Conservation (phyloP, 1,139 yeast genomes). For the Torulaspora pretoriensis region DNA sequence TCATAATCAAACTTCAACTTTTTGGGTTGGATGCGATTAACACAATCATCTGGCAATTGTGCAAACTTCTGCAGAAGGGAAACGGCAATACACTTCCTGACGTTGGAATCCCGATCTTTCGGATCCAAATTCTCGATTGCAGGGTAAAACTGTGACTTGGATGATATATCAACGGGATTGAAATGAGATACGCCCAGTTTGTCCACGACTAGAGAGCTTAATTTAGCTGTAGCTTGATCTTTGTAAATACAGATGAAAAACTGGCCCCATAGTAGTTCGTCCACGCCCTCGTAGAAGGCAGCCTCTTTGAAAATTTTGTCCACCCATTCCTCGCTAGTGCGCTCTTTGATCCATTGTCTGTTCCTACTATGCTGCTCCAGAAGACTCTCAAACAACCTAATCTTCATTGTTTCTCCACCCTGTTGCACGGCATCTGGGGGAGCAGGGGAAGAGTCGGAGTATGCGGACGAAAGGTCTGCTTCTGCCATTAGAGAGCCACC, state of each 20-base stretch:
- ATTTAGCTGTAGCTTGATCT: conserved; percentile 43
- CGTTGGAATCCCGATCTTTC: conserved; percentile 50
- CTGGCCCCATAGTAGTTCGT: conserved; percentile 50
- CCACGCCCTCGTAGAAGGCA: conserved; percentile 54
- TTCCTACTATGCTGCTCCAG: conserved; percentile 8
- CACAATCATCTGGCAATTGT: conserved; percentile 39
- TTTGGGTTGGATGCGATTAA: conserved; percentile 21
- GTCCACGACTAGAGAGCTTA: conserved; percentile 62
- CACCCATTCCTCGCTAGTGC: conserved; percentile 33
- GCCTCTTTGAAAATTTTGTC: conserved; percentile 46
- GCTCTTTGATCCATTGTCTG: conserved; percentile 12
- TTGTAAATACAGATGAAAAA: conserved; percentile 53
- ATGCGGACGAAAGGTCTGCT: conserved; percentile 16
- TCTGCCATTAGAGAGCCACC: conserved; percentile 6
- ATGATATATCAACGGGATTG: conserved; percentile 55
- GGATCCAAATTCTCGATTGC: conserved; percentile 68
- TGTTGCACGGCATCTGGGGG: conserved; percentile 1
- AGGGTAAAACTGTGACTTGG: conserved; percentile 66
- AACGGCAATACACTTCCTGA: conserved; percentile 72
- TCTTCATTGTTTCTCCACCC: background rate
- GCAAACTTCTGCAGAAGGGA: conserved; percentile 66
- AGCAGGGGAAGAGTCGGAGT: conserved; percentile 9
- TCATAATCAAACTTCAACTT: conserved; percentile 32
- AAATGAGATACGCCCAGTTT: conserved; percentile 65
- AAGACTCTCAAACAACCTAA: conserved; percentile 9